Base-by-base conservation (phyloP, 2,329 filamentous ascomycete genomes). In the Microdochium paspali region DNA sequence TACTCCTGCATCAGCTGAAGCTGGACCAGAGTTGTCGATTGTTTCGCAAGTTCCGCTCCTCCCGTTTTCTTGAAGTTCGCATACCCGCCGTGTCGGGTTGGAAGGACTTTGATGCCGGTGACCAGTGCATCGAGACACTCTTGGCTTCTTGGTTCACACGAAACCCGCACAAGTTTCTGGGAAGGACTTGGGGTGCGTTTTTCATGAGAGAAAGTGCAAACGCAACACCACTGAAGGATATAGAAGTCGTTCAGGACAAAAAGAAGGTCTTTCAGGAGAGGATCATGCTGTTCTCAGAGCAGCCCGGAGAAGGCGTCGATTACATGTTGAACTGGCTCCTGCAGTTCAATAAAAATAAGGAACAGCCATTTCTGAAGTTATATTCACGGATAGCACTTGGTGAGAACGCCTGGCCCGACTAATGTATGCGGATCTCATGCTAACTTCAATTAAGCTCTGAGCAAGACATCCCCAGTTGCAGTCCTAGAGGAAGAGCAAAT, bases 381-480 rank as follows among this genome's bases (percentile, higher is more conserved):
- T 84, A 82, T 52, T 75, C 77, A 1, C 71, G 80, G 10, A 72
- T 82, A 32, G 60, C 72, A 2, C 62, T 82, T 1, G 77, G 76
- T 79, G 60, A 53, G 63, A 15, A 53, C 10, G 24, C 32, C 3
- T 26, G 25, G 4, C 10, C 1, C 4, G 3, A 24, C 21, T 13
- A 24, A 9, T 10, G n/a, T 30, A n/a, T n/a, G n/a, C n/a, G n/a
- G 40, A 55, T 49, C 12, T 10, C 28, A 57, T 47, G 57, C 31
- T 3, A 4, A n/a, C 53, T 39, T 32, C 24, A n/a, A 24, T 28
- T 10, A 48, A 76, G 77, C 72, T 12, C 61, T 82, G 1, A 80
- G 74, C 51, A 71, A 68, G 44, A 79, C 76, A 0, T 59, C 50
- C 1, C 67, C 74, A 1, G 71, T 73, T 0, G 49, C 77, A 0